Evolutionary conservation across 1,139 yeast genomes (phyloP).

Genomic region (Geotrichum restrictum): DNA sequence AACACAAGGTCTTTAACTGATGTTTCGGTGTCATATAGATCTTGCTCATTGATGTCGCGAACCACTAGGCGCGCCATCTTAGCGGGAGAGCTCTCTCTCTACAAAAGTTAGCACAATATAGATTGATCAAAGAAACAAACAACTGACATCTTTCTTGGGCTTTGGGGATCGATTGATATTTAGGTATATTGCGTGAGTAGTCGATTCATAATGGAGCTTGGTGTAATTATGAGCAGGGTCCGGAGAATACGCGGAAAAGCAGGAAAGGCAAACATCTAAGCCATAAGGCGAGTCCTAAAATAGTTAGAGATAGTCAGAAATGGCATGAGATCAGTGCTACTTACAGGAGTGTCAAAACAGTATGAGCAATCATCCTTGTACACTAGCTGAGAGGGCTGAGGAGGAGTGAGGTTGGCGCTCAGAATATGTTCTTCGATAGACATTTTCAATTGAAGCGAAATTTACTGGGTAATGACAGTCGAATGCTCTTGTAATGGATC

Average conservation of each 20-base stretch:
- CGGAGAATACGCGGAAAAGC: slow-evolving; percentile 63
- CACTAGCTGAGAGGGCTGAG: slow-evolving; percentile 40
- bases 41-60: slow-evolving; percentile 64
- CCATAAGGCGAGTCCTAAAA: slow-evolving; percentile 52
- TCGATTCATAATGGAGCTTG: slow-evolving; percentile 46
- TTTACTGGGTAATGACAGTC: too few relatives aligned
- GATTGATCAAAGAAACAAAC: not conserved
- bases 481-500: too few relatives aligned
- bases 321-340: slow-evolving; percentile 17
- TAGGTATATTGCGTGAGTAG: slow-evolving; percentile 54
- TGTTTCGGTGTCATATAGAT: slow-evolving; percentile 53
- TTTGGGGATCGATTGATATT: slow-evolving; percentile 47
- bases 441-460: slow-evolving; percentile 1
- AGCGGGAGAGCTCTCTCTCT: slow-evolving; percentile 39
- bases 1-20: slow-evolving; percentile 45
- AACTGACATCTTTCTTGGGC: slow-evolving; percentile 39
- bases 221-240: slow-evolving; percentile 52
- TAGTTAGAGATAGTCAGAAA: slow-evolving; percentile 3
- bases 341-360: slow-evolving; percentile 63
- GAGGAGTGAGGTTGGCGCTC: slow-evolving; percentile 23
- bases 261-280: slow-evolving; percentile 64
- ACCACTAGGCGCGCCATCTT: slow-evolving; percentile 75
- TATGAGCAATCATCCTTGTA: slow-evolving; percentile 83
- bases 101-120: not conserved
- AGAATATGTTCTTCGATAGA: slow-evolving; percentile 18